Evolutionary conservation across 2,329 filamentous ascomycete species (phyloP).

Genomic region (Colletotrichum paranaense): DNA sequence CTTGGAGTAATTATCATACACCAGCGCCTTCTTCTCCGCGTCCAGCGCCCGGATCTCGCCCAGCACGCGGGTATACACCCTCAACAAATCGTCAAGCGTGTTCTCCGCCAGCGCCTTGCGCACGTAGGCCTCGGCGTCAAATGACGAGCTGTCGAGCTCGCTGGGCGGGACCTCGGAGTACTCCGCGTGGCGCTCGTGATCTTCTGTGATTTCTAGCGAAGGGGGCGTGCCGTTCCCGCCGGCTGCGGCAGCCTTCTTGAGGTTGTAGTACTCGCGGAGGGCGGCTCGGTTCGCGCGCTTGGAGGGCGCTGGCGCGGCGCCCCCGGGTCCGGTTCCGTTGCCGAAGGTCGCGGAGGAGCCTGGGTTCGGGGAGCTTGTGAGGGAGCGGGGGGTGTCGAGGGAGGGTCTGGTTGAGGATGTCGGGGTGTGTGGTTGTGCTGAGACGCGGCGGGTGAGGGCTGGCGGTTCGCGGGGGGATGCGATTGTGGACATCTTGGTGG

Average conservation of each 20-base stretch:
- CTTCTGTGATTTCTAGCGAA: constrained; percentile 56
- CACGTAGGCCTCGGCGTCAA: constrained; percentile 79
- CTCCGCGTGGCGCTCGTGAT: constrained; percentile 38
- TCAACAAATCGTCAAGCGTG: constrained; percentile 75
- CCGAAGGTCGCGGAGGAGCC: constrained; percentile 43
- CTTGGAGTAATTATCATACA: constrained; percentile 99
- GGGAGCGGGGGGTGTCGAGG: constrained; percentile 73
- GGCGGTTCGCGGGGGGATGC: constrained; percentile 71
- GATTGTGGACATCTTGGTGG: constrained; percentile 69
- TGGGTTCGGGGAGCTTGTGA: constrained; percentile 64
- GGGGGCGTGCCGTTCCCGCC: constrained; percentile 46
- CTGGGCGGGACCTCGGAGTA: constrained; percentile 70
- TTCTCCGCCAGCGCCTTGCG: constrained; percentile 69
- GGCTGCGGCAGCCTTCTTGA: constrained; percentile 63
- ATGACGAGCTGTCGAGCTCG: constrained; percentile 80
- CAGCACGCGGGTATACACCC: constrained; percentile 76
- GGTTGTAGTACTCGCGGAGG: constrained; percentile 93
- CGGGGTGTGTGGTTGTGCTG: constrained; percentile 66
- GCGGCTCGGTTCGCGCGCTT: constrained; percentile 81
- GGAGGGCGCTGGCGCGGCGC: constrained; percentile 41
- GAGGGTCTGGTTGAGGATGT: constrained; percentile 82
- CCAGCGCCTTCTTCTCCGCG: constrained; percentile 94
- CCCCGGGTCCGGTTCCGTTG: constrained; percentile 30
- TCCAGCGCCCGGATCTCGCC: constrained; percentile 90
- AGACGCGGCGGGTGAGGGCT: constrained; percentile 68